Base-by-base conservation (phyloP, 805 yeast genomes). In the Teunomyces funiuensis region DNA sequence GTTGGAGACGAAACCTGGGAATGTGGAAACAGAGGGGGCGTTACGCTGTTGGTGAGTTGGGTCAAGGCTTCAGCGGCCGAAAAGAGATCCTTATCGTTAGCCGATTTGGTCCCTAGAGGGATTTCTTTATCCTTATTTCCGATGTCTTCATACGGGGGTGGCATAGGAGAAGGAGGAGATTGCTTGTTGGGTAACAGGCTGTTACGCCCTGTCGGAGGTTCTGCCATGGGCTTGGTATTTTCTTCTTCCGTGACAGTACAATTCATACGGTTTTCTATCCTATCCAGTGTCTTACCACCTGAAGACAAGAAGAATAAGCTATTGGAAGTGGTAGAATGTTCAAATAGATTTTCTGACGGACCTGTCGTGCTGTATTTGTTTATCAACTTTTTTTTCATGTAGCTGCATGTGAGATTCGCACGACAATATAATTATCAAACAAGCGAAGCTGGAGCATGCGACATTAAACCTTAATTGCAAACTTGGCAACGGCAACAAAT, bases 41-140 rank as follows among this genome's bases (percentile, higher is more conserved):
- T 46, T 1, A 51, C 51, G 7, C 48, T 41, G 28, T 47, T 50
- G 22, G 62, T 66, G 33, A 70, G 59, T 42, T 61, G 61, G 6
- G 76, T 62, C 34, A 71, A 57, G 1, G 69, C 73, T 41, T 69
- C 71, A 8, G 75, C 76, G 0, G 73, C 72, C 6, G 61, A 51
- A 6, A 66, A 68, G 28, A 66, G 39, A 23, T 63, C 70, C 16
- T 46, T 45, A 30, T 56, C 61, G 46, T 49, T 45, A 27, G 45
- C 33, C 44, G 42, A 16, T 25, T 31, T 23, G 28, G 37, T 8
- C n/a, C 14, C 13, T 31, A 25, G 13, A 10, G 34, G 5, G 7
- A 14, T 18, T 17, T 9, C 4, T 31, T 31, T 11, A 13, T 31
- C 34, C 34, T 20, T 31, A 10, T 11, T 31, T 9, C 34, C 34